Evolutionary conservation across 1,284 basidiomycete species (phyloP).

Genomic region (Sporisorium sorghi): DNA sequence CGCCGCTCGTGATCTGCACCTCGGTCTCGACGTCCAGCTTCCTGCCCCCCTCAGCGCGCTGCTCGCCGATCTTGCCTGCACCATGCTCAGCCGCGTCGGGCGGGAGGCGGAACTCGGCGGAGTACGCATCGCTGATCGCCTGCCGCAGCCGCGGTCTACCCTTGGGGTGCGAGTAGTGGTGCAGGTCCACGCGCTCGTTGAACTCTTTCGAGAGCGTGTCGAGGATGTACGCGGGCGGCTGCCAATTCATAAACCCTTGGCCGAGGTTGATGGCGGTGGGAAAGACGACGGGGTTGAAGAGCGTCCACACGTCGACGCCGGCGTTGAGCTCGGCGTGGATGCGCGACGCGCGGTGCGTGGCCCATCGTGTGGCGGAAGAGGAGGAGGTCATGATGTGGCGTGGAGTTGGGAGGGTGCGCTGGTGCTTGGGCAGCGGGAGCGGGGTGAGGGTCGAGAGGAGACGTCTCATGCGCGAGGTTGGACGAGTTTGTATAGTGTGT

Average conservation of each 20-base stretch:
- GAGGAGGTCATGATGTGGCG: conserved; percentile 36
- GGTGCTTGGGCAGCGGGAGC: not conserved
- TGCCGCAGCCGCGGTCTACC: conserved; percentile 60
- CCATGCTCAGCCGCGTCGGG: conserved; percentile 39
- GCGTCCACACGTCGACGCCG: conserved; percentile 66
- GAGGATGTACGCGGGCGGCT: conserved; percentile 59
- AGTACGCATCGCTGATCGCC: conserved; percentile 58
- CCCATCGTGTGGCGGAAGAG: conserved; percentile 40
- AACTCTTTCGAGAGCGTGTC: conserved; percentile 48
- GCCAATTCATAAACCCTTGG: conserved; percentile 69
- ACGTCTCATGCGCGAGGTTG: conserved; percentile 18
- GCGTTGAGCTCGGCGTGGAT: conserved; percentile 55
- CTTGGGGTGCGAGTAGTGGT: conserved; percentile 67
- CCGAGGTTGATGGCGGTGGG: conserved; percentile 67
- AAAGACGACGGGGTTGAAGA: conserved; percentile 66
- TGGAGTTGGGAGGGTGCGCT: not conserved
- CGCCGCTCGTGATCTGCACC: conserved; percentile 93
- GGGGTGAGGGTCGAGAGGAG: not conserved
- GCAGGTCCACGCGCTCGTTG: conserved; percentile 56
- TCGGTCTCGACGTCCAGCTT: conserved; percentile 85
- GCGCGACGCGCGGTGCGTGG: conserved; percentile 41
- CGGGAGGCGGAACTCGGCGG: conserved; percentile 50
- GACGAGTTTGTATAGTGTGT: not conserved
- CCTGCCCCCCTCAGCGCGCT: conserved; percentile 71
- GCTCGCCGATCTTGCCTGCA: conserved; percentile 20